phyloP scores from a whole-genome alignment of 192 early-diverging fungal genomes.

The Coemansia umbellata region DNA sequence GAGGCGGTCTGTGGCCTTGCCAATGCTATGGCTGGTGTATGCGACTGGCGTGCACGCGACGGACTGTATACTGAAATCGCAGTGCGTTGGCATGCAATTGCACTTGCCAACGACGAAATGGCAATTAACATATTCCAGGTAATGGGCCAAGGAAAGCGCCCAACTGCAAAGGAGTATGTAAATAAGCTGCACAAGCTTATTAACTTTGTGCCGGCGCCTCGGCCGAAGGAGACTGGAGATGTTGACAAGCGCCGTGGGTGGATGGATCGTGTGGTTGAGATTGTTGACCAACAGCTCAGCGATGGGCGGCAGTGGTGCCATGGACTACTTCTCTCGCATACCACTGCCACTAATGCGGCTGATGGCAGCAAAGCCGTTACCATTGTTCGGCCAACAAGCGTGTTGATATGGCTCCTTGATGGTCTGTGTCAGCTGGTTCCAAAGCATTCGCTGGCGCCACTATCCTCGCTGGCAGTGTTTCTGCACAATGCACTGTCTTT shows the following conservation, averaged over 20 bases:
- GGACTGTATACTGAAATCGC: constrained; percentile 51
- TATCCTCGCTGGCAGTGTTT: constrained; percentile 19
- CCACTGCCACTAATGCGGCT: constrained; percentile 2
- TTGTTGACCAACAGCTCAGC: constrained; percentile 74
- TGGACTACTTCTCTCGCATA: constrained; percentile 49
- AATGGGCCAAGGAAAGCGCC: constrained; percentile 31
- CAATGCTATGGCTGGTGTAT: constrained; percentile 82
- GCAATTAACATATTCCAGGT: constrained; percentile 38
- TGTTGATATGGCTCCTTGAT: constrained; percentile 32
- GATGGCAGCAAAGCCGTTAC: not conserved
- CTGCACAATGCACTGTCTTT: constrained; percentile 15
- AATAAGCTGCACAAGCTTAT: constrained; percentile 24
- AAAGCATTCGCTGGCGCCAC: constrained; percentile 2
- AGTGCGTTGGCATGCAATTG: constrained; percentile 20
- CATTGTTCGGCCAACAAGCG: constrained; percentile 13
- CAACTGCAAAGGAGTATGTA: constrained; percentile 19
- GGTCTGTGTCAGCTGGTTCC: constrained; percentile 26
- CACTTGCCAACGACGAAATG: constrained; percentile 22
- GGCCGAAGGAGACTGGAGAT: not conserved
- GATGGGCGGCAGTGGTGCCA: constrained; percentile 59
- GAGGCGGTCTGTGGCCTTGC: constrained; percentile 91
- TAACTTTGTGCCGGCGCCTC: constrained; percentile 6
- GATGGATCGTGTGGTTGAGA: constrained; percentile 72
- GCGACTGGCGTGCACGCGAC: constrained; percentile 83
- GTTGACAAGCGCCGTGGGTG: constrained; percentile 54